phyloP scores from a whole-genome alignment of 2,329 filamentous ascomycete species.

The Fusarium udum region DNA sequence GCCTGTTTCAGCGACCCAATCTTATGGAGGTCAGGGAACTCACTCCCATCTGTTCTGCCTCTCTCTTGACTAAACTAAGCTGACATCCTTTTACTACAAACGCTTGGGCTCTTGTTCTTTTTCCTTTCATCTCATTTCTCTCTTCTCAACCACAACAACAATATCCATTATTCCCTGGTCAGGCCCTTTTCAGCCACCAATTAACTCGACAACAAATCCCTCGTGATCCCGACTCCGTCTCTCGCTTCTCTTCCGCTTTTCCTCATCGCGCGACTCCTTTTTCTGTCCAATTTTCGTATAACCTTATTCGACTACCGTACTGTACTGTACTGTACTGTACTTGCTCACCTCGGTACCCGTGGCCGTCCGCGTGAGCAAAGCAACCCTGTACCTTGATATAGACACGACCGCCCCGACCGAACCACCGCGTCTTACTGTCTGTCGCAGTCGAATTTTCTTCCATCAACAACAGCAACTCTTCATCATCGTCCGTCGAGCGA shows the following conservation, averaged over 20 bases:
- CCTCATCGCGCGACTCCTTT: constrained; percentile 22
- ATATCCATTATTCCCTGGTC: constrained; percentile 11
- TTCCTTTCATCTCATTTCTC: constrained; percentile 34
- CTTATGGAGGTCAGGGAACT: constrained; percentile 4
- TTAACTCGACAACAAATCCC: constrained; percentile 1
- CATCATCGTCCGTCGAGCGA: constrained; percentile 17
- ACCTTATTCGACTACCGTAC: constrained; percentile 5
- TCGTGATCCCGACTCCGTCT: constrained; percentile 28
- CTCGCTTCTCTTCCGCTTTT: constrained; percentile 26
- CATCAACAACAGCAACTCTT: constrained; percentile 4
- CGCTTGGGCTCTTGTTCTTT: constrained; percentile 26
- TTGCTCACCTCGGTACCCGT: neutral
- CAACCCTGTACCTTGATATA: constrained; percentile 4
- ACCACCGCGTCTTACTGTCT: constrained; percentile 14
- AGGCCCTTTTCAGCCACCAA: constrained; percentile 26
- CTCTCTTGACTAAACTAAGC: constrained; percentile 16
- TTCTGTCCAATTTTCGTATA: constrained; percentile 21
- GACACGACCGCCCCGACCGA: constrained; percentile 29
- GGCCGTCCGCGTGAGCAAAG: constrained; percentile 21
- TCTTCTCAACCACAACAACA: constrained; percentile 21
- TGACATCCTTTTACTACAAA: constrained; percentile 30
- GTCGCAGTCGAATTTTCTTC: constrained; percentile 4
- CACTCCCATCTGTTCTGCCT: neutral
- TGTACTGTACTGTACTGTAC: neutral
- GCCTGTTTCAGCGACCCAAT: constrained; percentile 30